These are phyloP conservation scores for Eucalyptus urophylla DNA, from an alignment of 345 rosid genomes.

Conservation along the genomic window DNA sequence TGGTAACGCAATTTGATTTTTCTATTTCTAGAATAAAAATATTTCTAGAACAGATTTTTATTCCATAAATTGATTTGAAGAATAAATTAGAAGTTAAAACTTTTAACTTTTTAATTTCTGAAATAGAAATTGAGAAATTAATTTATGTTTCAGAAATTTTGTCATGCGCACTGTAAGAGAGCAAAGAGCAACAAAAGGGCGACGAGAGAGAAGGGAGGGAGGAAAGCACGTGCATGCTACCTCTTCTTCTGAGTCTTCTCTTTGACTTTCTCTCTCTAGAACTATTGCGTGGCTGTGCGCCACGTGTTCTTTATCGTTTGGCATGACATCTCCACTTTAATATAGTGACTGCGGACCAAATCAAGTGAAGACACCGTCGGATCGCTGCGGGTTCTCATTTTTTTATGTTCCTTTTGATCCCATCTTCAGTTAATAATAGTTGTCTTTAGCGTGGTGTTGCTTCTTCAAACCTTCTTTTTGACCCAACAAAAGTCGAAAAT, in stretches of 20 bases:
- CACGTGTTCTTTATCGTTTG: neutral
- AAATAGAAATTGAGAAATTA: too few relatives aligned
- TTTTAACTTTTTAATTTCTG: too few relatives aligned
- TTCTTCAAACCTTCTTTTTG: neutral
- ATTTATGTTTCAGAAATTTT: rapidly evolving
- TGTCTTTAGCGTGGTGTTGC: neutral
- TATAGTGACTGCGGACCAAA: neutral
- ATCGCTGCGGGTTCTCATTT: neutral
- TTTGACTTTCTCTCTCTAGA: neutral
- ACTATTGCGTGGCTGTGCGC: neutral
- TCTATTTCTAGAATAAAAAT: rapidly evolving
- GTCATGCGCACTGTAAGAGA: rapidly evolving
- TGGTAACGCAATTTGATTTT: too few relatives aligned
- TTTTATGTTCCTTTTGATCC: neutral
- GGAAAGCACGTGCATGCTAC: neutral
- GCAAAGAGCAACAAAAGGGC: neutral
- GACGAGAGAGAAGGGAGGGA: neutral
- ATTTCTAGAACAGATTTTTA: rapidly evolving
- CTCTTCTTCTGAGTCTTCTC: neutral
- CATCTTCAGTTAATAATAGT: neutral
- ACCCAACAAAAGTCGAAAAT: neutral
- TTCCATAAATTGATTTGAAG: rapidly evolving
- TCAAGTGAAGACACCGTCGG: neutral
- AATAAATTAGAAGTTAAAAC: rapidly evolving
- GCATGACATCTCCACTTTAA: neutral